phyloP scores from a whole-genome alignment of 2,329 filamentous ascomycete species.

The Fusarium papillatum region DNA sequence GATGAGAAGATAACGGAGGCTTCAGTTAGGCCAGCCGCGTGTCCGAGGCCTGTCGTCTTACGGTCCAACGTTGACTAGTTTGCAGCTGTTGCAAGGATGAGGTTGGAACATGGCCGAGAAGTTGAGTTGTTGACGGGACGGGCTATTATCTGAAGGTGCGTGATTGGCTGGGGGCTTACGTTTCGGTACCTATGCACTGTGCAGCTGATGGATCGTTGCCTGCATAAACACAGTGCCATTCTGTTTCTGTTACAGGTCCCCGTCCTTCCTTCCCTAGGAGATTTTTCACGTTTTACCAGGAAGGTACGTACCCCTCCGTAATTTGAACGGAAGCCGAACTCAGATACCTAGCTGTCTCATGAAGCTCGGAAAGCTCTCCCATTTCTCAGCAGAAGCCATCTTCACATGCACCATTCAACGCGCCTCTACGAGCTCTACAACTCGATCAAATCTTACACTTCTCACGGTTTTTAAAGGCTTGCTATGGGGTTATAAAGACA shows the following conservation, averaged over 20 bases:
- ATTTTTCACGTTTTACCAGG: slow-evolving; percentile 2
- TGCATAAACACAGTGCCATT: slow-evolving; percentile 11
- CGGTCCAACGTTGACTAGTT: slow-evolving; percentile 6
- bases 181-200: background rate
- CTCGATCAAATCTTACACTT: background rate
- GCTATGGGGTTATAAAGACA: background rate
- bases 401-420: slow-evolving; percentile 12
- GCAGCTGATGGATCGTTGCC: slow-evolving; percentile 3
- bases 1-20: slow-evolving; percentile 27
- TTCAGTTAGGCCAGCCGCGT: slow-evolving; percentile 10
- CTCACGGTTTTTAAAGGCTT: background rate
- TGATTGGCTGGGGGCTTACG: background rate
- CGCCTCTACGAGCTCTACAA: slow-evolving; percentile 1
- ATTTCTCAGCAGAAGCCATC: background rate
- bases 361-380: background rate
- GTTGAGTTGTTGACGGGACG: background rate
- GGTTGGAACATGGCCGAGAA: slow-evolving; percentile 8
- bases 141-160: background rate
- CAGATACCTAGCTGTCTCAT: background rate
- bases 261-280: background rate
- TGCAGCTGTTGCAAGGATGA: slow-evolving; percentile 8
- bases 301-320: slow-evolving; percentile 11
- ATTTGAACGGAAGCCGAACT: slow-evolving; percentile 13
- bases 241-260: background rate
- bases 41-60: background rate